Percentiles rank a stretch among this genome's conserved stretches.
Evolutionary conservation across 2,329 filamentous ascomycete species (phyloP).

Genomic region (Pseudogymnoascus sp.): DNA sequence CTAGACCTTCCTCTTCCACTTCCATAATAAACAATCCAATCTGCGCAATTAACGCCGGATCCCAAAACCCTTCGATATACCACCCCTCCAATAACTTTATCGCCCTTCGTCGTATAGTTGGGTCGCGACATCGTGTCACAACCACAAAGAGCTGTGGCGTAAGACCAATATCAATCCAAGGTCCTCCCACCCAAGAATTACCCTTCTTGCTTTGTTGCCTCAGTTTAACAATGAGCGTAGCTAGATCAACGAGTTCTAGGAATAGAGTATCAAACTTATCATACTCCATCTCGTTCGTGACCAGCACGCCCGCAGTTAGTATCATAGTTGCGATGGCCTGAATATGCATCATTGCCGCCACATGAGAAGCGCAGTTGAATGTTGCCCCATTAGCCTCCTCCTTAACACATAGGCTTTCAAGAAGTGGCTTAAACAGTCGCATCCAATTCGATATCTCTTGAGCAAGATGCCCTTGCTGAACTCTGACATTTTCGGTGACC

Average conservation of each 20-base stretch:
- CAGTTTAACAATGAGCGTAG: conserved; percentile 13
- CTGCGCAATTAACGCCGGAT: conserved; percentile 14
- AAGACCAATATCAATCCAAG: conserved; percentile 21
- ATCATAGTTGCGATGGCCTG: conserved; percentile 18
- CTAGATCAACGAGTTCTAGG: conserved; percentile 14
- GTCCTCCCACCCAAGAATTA: conserved; percentile 14
- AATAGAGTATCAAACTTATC: conserved; percentile 18
- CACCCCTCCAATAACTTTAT: conserved; percentile 17
- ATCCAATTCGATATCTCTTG: conserved; percentile 19
- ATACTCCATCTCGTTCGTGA: conserved; percentile 18
- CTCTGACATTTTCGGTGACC: conserved; percentile 13
- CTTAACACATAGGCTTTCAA: conserved; percentile 9
- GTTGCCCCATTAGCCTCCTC: conserved; percentile 6
- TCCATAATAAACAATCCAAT: conserved; percentile 21
- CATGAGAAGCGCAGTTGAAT: conserved; percentile 12
- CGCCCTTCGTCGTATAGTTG: conserved; percentile 18
- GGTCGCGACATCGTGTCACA: conserved; percentile 19
- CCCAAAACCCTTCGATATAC: conserved; percentile 20
- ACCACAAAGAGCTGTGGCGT: conserved; percentile 19
- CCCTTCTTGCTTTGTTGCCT: conserved; percentile 12
- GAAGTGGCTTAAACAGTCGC: conserved; percentile 18
- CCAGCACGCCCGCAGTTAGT: conserved; percentile 16
- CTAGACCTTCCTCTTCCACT: conserved; percentile 20
- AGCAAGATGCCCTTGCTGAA: conserved; percentile 17
- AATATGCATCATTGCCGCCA: conserved; percentile 16